phyloP scores from a whole-genome alignment of 371 early-diverging fungal genomes.

The Rhizopus delemar region DNA sequence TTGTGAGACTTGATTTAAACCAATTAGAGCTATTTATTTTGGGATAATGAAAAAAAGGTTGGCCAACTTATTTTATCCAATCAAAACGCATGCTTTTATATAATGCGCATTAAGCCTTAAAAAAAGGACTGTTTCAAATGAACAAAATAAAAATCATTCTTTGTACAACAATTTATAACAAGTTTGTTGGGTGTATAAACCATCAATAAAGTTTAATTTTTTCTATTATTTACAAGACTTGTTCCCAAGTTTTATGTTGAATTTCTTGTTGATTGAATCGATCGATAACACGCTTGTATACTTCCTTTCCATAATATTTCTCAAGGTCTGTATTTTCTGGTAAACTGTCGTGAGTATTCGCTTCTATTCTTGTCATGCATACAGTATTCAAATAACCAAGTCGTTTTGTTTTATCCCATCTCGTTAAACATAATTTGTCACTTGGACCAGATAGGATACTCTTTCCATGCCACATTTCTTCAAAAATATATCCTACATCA shows the following conservation, averaged over 20 bases:
- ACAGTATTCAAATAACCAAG: constrained; percentile 74
- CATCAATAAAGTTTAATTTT: not conserved
- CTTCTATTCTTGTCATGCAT: constrained; percentile 82
- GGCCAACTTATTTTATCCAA: no score
- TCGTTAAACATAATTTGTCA: constrained; percentile 73
- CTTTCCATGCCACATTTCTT: constrained; percentile 86
- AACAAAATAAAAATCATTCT: no score
- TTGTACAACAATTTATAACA: no score
- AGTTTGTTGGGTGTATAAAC: no score
- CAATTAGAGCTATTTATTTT: no score
- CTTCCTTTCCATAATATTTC: constrained; percentile 40
- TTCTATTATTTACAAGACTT: constrained; percentile 21
- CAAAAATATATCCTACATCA: constrained; percentile 80
- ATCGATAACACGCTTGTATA: constrained; percentile 8
- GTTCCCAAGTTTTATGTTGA: constrained; percentile 19
- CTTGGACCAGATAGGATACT: constrained; percentile 73
- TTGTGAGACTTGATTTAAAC: no score
- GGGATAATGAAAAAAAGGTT: no score
- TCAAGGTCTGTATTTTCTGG: constrained; percentile 33
- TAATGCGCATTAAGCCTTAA: no score
- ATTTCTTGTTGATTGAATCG: constrained; percentile 17
- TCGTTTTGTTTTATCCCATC: constrained; percentile 77
- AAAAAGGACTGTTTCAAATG: no score
- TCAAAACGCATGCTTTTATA: no score
- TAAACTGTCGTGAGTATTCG: constrained; percentile 58